A percentile compares a stretch with the other conserved stretches of the same genome.
phyloP scores from a whole-genome alignment of 176 grass and related monocot species.

The Dendrocalamus sinicus region DNA sequence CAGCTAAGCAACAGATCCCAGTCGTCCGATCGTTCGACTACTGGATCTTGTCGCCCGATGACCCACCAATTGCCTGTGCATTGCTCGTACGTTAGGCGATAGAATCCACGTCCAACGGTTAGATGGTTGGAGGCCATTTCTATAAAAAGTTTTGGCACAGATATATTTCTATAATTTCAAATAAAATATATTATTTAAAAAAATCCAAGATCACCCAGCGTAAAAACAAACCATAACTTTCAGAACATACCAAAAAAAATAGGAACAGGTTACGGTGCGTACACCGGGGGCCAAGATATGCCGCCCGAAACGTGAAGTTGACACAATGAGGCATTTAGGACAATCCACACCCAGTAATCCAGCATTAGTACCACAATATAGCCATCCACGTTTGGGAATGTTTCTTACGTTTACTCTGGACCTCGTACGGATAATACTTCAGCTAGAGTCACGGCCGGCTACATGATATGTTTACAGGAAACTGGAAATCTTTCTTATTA shows the following conservation, averaged over 20 bases:
- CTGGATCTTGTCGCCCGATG: too few species aligned
- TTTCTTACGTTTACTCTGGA: slow-evolving; percentile 43
- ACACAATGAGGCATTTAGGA: background rate
- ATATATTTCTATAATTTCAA: too few species aligned
- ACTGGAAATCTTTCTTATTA: slow-evolving; percentile 58
- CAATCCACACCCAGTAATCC: slow-evolving; percentile 30
- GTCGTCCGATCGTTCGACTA: too few species aligned
- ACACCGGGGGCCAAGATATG: background rate
- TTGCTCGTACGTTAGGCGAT: too few species aligned
- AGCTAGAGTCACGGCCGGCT: slow-evolving; percentile 40
- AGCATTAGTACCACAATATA: slow-evolving; percentile 51
- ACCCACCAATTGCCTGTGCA: too few species aligned
- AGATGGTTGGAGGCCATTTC: too few species aligned
- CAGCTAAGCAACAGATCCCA: too few species aligned
- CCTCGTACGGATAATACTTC: slow-evolving; percentile 30
- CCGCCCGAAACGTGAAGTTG: background rate
- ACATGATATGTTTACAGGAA: slow-evolving; percentile 53
- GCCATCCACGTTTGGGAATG: slow-evolving; percentile 18
- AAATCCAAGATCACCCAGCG: background rate
- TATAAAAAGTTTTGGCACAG: too few species aligned
- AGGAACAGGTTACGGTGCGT: background rate
- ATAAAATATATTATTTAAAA: too few species aligned
- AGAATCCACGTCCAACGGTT: too few species aligned
- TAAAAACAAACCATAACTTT: background rate
- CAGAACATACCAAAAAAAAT: background rate